Evolutionary conservation across 192 early-diverging fungal species (phyloP), one percentile per base, ranked within the genome.

Genomic region (Coemansia sp.): DNA sequence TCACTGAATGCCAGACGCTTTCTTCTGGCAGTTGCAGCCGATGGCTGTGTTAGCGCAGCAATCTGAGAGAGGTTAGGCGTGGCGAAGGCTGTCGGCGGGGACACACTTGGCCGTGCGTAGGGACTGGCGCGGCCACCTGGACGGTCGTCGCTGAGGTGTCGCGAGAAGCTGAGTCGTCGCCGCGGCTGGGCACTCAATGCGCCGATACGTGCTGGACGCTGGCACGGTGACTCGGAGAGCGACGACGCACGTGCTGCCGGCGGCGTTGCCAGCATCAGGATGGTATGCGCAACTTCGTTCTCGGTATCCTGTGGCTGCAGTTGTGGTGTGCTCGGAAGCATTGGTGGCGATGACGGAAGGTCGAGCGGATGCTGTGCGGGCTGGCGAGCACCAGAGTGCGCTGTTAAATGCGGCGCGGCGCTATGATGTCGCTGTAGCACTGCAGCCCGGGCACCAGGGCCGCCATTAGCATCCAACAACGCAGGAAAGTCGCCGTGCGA

Each of bases 231-330:
- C 35, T 14, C 39, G 21, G 58, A 67, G 1, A 64, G 45, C 41
- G 69, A 55, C 23, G 60, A 57, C 24, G 65, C 59, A 24, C 69
- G 74, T 5, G 65, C 61, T 2, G 69, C 66, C 6, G 75, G 75
- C 7, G 75, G 75, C 2, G 75, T 78, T 4, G 70, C 69, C 3
- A 78, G 75, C 70, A 72, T 69, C 21, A 78, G 56, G 23, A 78
- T 78, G 2, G 70, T 72, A 4, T 60, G 75, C 0, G 75, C 75
- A 21, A 65, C 47, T 21, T 78, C 75, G 47, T 59, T 67, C 10
- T 71, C 75, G 37, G 43, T 67, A 43, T 68, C 66, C 10, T 62
- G 57, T 15, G 54, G 60, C 19, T 41, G 64, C 60, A 60, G 49
- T 19, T 37, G 54, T 7, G 71, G 71, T 1, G 71, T 73, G 41